Evolutionary conservation across 495 filamentous ascomycete species (phyloP), one percentile per base, ranked within the genome.

Genomic region (Aspergillus ellipticus): DNA sequence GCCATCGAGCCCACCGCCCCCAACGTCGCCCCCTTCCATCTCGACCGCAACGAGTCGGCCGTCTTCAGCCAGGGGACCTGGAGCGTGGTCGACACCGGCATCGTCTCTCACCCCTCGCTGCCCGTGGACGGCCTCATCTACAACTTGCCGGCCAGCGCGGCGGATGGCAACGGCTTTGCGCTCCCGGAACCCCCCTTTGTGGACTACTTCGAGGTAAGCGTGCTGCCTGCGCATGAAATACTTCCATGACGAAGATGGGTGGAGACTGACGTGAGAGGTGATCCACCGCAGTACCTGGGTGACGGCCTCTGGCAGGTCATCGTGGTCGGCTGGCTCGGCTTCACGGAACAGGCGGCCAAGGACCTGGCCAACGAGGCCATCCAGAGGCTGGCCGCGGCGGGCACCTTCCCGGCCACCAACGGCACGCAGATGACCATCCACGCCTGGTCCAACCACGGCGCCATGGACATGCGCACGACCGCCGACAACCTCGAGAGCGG

Each of bases 281-380:
- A n/a, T n/a, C n/a, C 11, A 45, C 11, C 2, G 9, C 2, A 45
- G 42, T 45, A 45, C 42, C 42, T 45, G 0, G 42, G 59, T 21
- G 59, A 67, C 8, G 58, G 67, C 37, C 53, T 72, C 22, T 79
- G 70, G 58, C 67, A 66, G 28, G 69, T 74, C 16, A 67, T 74
- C 42, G 57, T 78, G 33, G 64, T 73, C 22, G 74, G 74, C 7
- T 66, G 42, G 42, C 17, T 45, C 3, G 16, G 16, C 17, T 45
- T 45, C 17, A 33, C 31, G 9, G 31, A 33, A 33, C 1, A 8
- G 9, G 31, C 31, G 2, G 31, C 31, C 2, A 8, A 33, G 31
- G 31, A 33, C 2, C 1, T 33, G 31, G 6, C 31, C 31, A 33
- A 33, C 31, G 31, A 33, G 31, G 31, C 31, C 9, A 2, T 33